Conservation (phyloP, 768 basidiomycete genomes). For the Lentinula lateritia region DNA sequence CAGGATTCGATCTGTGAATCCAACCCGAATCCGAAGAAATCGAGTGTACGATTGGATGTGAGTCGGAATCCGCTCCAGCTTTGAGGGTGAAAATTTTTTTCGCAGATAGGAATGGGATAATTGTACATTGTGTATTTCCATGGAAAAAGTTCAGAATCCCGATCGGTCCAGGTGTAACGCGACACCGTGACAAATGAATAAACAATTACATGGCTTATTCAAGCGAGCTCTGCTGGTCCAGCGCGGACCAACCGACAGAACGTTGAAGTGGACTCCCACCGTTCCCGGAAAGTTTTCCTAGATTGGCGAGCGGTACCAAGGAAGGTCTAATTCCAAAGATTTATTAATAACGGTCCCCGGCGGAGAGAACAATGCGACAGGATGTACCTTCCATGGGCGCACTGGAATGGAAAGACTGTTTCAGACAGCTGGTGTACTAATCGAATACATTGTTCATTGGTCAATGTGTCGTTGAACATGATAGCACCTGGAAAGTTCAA, state of each 20-base stretch:
- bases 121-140: background rate
- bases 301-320: conserved; percentile 40
- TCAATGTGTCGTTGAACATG: conserved; percentile 91
- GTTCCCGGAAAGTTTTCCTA: conserved; percentile 13
- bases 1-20: background rate
- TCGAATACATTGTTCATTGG: conserved; percentile 56
- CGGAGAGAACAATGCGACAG: conserved; percentile 1
- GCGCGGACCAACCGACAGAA: conserved; percentile 5
- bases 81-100: background rate
- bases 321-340: conserved; percentile 38
- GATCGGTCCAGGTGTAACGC: conserved; percentile 1
- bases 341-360: conserved; percentile 3
- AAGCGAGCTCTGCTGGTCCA: conserved; percentile 6
- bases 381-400: conserved; percentile 85
- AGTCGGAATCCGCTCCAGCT: background rate
- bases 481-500: conserved; percentile 65
- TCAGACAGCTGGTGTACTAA: conserved; percentile 63
- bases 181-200: background rate
- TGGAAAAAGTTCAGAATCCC: conserved; percentile 2
- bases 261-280: background rate
- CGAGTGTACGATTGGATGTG: background rate
- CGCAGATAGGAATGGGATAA: background rate
- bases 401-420: conserved; percentile 87
- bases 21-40: background rate
- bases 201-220: conserved; percentile 8